Percentiles rank a stretch among this genome's conserved stretches.
phyloP scores from a whole-genome alignment of 176 grass and related monocot genomes.

The Stipa capillata region DNA sequence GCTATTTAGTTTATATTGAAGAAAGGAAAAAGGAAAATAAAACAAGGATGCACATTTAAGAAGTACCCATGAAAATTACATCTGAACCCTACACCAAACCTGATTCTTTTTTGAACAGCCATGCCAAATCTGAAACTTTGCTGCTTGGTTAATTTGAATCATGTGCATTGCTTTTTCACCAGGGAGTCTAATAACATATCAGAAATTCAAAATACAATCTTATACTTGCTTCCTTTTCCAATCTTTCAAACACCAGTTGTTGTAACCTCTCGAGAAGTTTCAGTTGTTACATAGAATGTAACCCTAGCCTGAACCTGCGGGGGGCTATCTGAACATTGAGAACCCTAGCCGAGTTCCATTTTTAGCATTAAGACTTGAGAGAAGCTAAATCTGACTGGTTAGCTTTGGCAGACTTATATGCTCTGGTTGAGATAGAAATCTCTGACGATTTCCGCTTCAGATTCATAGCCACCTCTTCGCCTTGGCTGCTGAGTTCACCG shows the following conservation, averaged over 20 bases:
- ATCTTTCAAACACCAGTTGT: not conserved
- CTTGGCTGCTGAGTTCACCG: conserved; percentile 24
- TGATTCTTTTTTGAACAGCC: not conserved
- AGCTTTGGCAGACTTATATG: not conserved
- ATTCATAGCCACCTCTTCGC: conserved; percentile 40
- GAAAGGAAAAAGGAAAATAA: not conserved
- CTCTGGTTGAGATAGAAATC: conserved; percentile 4
- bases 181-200: not conserved
- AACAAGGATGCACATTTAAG: not conserved
- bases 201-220: not conserved
- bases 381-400: not conserved
- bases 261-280: not conserved
- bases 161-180: not conserved
- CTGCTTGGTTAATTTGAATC: not conserved
- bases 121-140: not conserved
- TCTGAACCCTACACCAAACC: not conserved
- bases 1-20: not conserved
- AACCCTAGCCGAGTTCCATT: not conserved
- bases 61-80: not conserved
- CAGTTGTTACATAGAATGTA: conserved; percentile 32
- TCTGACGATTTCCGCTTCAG: not conserved
- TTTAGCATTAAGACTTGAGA: not conserved
- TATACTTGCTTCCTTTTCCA: not conserved
- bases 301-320: not conserved
- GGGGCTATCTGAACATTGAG: not conserved